Evolutionary conservation across 1,284 basidiomycete genomes (phyloP), one percentile per base, ranked within the genome.

Genomic region (Austropuccinia psidii): DNA sequence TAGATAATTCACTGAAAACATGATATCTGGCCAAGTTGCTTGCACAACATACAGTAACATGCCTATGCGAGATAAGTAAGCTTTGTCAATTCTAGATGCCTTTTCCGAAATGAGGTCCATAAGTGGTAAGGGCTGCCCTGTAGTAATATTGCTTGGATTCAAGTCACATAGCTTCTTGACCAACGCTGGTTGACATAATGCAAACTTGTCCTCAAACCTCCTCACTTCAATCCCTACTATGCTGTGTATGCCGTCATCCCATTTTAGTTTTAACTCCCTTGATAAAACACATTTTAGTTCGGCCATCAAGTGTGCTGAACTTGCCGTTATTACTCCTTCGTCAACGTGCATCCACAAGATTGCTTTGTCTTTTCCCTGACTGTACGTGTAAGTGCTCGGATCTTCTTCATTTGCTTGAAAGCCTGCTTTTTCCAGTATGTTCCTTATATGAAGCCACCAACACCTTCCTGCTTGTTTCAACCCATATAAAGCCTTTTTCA

Each of bases 311-410:
- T 9, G 4, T 7, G 50, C 3, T 5, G 50, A 54, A 17, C 50
- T 54, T 6, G 50, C 57, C 2, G 57, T 60, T 9, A 60, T 24
- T 3, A 39, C 13, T 7, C 57, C 57, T 11, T 64, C 21, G 60
- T 64, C 41, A 3, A 64, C 60, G 45, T 64, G 60, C 13, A 64
- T 41, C 60, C 60, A 60, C 13, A 60, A 11, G 31, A 60, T 33
- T 33, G 33, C 33, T 6, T 39, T 4, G 21, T 54, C 50, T 3
- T 54, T n/a, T 4, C 50, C 50, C 3, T 4, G 8, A 4, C 21
- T 21, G 50, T 54, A 54, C 13, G 37, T 11, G 31, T 60, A 60
- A 21, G n/a, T 31, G 3, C 29, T 33, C n/a, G 29, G 35, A n/a
- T 60, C 57, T 11, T 60, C 29, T 6, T 15, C 4, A n/a, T 39